phyloP scores from a whole-genome alignment of 1,284 basidiomycete species.

The Microbotryum saponariae region DNA sequence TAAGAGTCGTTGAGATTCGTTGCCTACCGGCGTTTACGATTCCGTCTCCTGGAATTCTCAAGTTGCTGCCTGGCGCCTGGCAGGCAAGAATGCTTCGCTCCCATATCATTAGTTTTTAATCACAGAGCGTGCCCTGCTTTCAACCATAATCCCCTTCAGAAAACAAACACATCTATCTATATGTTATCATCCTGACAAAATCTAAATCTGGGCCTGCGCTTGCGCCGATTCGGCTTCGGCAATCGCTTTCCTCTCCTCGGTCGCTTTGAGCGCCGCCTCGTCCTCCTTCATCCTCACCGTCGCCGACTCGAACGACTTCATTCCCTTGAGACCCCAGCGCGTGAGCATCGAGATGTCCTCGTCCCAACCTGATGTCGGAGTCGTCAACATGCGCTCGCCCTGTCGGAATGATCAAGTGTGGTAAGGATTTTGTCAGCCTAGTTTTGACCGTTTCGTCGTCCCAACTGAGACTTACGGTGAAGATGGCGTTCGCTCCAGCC shows the following conservation, averaged over 20 bases:
- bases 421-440: background rate
- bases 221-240: conserved; percentile 4
- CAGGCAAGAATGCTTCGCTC: too few relatives aligned
- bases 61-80: too few relatives aligned
- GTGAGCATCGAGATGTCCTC: conserved; percentile 89
- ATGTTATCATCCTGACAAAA: background rate
- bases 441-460: background rate
- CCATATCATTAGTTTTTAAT: too few relatives aligned
- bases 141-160: too few relatives aligned
- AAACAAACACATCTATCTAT: too few relatives aligned
- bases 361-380: conserved; percentile 54
- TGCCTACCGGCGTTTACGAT: too few relatives aligned
- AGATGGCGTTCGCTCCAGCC: conserved; percentile 96
- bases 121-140: too few relatives aligned
- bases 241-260: conserved; percentile 24
- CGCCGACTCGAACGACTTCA: conserved; percentile 49
- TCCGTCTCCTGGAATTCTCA: too few relatives aligned
- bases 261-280: conserved; percentile 25
- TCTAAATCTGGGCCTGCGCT: conserved; percentile 5
- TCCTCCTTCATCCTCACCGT: conserved; percentile 31
- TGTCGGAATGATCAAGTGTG: background rate
- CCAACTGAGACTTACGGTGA: conserved; percentile 59
- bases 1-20: too few relatives aligned
- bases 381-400: conserved; percentile 94
- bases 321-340: conserved; percentile 85